Conservation (phyloP, 371 early-diverging fungal genomes). For the Apophysomyces sp. region DNA sequence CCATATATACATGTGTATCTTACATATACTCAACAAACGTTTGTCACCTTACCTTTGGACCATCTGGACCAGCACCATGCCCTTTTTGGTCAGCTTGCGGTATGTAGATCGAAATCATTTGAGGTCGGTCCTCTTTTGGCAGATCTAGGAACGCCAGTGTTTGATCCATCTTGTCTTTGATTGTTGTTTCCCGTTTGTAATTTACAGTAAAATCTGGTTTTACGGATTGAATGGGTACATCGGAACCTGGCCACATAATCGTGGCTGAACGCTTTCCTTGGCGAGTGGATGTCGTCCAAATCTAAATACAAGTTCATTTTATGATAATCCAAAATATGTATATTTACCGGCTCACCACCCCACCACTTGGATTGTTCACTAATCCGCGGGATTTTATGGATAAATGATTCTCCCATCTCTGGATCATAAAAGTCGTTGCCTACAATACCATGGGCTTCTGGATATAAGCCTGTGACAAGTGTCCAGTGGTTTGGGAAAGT, state of each 20-base stretch:
- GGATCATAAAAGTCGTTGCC: constrained; percentile 89
- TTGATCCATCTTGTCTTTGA: constrained; percentile 59
- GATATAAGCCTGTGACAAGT: constrained; percentile 89
- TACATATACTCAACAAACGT: background rate
- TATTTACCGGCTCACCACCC: constrained; percentile 82
- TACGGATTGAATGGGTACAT: constrained; percentile 49
- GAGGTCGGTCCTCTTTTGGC: constrained; percentile 68
- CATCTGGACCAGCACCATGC: constrained; percentile 78
- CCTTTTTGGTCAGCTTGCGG: constrained; percentile 84
- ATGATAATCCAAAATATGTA: background rate
- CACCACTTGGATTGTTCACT: constrained; percentile 78
- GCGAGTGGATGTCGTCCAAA: constrained; percentile 84
- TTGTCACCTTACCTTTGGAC: constrained; percentile 37
- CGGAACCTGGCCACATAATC: constrained; percentile 91
- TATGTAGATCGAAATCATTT: constrained; percentile 77
- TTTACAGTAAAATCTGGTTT: constrained; percentile 69
- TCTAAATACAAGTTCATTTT: constrained; percentile 41
- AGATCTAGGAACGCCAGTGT: constrained; percentile 79
- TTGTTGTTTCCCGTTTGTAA: constrained; percentile 47
- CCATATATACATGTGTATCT: background rate
- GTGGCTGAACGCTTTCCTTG: constrained; percentile 69
- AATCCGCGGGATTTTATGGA: constrained; percentile 63
- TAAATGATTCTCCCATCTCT: constrained; percentile 67
- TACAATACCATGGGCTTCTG: constrained; percentile 92
- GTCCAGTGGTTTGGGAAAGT: constrained; percentile 97